These are phyloP conservation scores for Aquilaria yunnanensis DNA, from an alignment of 345 rosid genomes.

Conservation along the genomic window DNA sequence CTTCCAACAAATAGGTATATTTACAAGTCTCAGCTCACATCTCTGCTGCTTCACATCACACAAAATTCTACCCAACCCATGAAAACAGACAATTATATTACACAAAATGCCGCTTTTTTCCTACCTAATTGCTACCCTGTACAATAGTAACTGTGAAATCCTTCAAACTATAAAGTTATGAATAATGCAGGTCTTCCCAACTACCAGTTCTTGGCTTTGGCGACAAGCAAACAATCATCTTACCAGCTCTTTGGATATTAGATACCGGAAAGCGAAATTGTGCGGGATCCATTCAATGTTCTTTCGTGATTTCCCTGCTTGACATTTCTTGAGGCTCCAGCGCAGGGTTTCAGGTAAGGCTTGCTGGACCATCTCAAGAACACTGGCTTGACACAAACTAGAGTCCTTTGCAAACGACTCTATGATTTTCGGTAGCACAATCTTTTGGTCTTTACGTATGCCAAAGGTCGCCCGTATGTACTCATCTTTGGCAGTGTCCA, in stretches of 20 bases:
- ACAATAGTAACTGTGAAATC: slow-evolving; percentile 20
- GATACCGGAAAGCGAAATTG: slow-evolving; percentile 78
- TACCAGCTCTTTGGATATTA: slow-evolving; percentile 72
- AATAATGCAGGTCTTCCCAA: slow-evolving; percentile 8
- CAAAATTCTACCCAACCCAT: not conserved
- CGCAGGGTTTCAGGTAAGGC: slow-evolving; percentile 58
- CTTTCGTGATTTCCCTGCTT: slow-evolving; percentile 54
- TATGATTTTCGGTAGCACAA: slow-evolving; percentile 70
- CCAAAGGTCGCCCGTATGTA: slow-evolving; percentile 74
- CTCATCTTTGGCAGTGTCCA: slow-evolving; percentile 83
- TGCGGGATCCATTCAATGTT: slow-evolving; percentile 86
- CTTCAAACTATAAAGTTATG: slow-evolving; percentile 8
- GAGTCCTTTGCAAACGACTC: slow-evolving; percentile 74
- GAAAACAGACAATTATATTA: slow-evolving; percentile 9
- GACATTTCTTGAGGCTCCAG: slow-evolving; percentile 46
- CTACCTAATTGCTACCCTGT: slow-evolving; percentile 24
- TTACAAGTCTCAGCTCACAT: slow-evolving; percentile 14
- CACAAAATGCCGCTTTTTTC: slow-evolving; percentile 12
- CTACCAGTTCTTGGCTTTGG: not conserved
- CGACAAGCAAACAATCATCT: slow-evolving; percentile 24
- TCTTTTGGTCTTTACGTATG: slow-evolving; percentile 62
- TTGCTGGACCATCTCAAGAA: slow-evolving; percentile 61
- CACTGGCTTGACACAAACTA: slow-evolving; percentile 43
- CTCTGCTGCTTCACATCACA: slow-evolving; percentile 2
- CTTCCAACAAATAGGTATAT: not conserved